phyloP scores from a whole-genome alignment of 2,329 filamentous ascomycete species.

The Apiospora sp. region DNA sequence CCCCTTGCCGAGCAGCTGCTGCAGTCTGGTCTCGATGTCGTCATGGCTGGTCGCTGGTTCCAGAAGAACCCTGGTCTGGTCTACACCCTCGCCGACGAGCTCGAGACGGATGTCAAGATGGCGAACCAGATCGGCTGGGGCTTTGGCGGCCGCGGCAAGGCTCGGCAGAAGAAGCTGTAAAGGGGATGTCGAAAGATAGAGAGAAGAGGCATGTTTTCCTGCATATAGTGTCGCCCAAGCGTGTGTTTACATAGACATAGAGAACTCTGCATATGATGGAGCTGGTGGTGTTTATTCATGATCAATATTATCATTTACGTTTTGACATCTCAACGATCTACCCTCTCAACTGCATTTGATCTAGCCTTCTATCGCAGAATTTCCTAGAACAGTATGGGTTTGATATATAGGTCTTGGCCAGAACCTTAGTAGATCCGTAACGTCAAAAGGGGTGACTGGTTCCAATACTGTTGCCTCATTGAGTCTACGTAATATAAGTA shows the following conservation, averaged over 20 bases:
- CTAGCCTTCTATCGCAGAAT: too few species aligned
- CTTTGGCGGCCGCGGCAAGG: conserved; percentile 51
- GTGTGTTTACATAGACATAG: neutral
- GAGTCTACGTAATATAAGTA: too few species aligned
- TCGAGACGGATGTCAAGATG: conserved; percentile 54
- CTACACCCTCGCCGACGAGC: conserved; percentile 62
- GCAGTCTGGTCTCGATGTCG: conserved; percentile 54
- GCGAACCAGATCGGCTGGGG: conserved; percentile 65
- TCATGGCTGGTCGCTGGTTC: conserved; percentile 60
- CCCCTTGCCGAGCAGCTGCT: conserved; percentile 57
- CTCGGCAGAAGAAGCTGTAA: conserved; percentile 24
- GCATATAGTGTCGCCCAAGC: neutral
- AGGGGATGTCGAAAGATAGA: neutral
- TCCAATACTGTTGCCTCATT: too few species aligned
- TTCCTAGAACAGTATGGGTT: neutral
- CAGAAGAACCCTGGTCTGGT: conserved; percentile 67
- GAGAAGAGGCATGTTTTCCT: too few species aligned
- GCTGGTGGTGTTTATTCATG: conserved; percentile 17
- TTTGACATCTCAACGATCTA: neutral
- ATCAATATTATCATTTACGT: neutral
- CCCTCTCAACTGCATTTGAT: neutral
- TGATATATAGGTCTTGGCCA: too few species aligned
- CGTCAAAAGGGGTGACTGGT: too few species aligned
- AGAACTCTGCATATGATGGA: neutral
- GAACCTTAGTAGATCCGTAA: too few species aligned